Evolutionary conservation across 805 yeast genomes (phyloP).

Genomic region (Ogataea ramenticola): DNA sequence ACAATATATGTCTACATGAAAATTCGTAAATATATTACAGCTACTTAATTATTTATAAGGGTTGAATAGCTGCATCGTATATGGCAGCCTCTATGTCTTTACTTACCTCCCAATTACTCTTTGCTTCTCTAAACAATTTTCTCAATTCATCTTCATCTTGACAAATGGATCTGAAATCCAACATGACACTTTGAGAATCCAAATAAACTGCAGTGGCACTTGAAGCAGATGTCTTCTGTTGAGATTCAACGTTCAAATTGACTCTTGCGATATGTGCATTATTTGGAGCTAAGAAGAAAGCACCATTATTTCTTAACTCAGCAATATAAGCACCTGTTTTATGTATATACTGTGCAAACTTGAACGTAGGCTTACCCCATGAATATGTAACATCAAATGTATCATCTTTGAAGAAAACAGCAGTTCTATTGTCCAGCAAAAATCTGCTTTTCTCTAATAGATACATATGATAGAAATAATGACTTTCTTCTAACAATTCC

Average conservation of each 20-base stretch:
- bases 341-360: slow-evolving; percentile 85
- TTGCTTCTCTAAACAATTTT: slow-evolving; percentile 53
- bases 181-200: slow-evolving; percentile 70
- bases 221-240: slow-evolving; percentile 8
- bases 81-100: slow-evolving; percentile 21
- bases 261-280: slow-evolving; percentile 74
- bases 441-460: slow-evolving; percentile 67
- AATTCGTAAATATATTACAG: background rate
- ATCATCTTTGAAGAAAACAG: slow-evolving; percentile 45
- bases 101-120: slow-evolving; percentile 34
- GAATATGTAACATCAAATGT: slow-evolving; percentile 68
- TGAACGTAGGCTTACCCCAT: slow-evolving; percentile 85
- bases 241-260: slow-evolving; percentile 35
- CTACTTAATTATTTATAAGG: background rate
- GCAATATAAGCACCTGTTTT: slow-evolving; percentile 84
- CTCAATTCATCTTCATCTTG: slow-evolving; percentile 40
- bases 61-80: slow-evolving; percentile 9
- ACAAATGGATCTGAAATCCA: slow-evolving; percentile 60
- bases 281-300: slow-evolving; percentile 78
- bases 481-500: slow-evolving; percentile 39
- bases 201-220: slow-evolving; percentile 26
- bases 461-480: slow-evolving; percentile 71
- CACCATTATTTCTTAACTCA: slow-evolving; percentile 74
- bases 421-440: slow-evolving; percentile 73
- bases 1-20: too few species aligned